phyloP scores from a whole-genome alignment of 2,329 filamentous ascomycete species.

The Claviceps spartinae region DNA sequence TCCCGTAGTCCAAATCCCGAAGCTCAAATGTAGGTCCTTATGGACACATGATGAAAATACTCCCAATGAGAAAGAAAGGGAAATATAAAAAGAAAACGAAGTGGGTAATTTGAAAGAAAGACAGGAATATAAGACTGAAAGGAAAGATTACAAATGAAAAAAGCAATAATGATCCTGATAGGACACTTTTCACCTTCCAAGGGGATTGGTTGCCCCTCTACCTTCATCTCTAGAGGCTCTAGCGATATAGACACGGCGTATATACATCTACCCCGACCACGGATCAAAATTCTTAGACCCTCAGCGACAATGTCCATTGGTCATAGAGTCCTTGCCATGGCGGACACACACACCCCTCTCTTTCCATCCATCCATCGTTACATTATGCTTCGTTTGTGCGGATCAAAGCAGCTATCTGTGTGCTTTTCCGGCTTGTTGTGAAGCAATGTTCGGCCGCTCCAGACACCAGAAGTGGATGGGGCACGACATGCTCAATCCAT shows the following conservation, averaged over 20 bases:
- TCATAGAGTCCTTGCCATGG: too few species aligned
- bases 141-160: background rate
- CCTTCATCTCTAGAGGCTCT: constrained; percentile 3
- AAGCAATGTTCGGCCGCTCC: too few species aligned
- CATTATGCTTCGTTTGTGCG: too few species aligned
- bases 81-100: background rate
- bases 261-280: constrained; percentile 2
- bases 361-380: too few species aligned
- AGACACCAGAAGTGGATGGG: too few species aligned
- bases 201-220: background rate
- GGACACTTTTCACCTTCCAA: background rate
- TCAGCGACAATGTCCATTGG: background rate
- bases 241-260: background rate
- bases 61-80: background rate
- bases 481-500: too few species aligned
- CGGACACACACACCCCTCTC: too few species aligned
- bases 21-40: too few species aligned
- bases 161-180: background rate
- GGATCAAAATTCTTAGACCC: too few species aligned
- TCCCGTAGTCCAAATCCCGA: background rate
- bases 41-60: background rate
- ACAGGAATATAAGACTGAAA: background rate
- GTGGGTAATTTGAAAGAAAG: background rate
- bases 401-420: too few species aligned
- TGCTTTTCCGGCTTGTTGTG: too few species aligned